Conservation (phyloP, 441 rosid species). For the Populus hybrid region DNA sequence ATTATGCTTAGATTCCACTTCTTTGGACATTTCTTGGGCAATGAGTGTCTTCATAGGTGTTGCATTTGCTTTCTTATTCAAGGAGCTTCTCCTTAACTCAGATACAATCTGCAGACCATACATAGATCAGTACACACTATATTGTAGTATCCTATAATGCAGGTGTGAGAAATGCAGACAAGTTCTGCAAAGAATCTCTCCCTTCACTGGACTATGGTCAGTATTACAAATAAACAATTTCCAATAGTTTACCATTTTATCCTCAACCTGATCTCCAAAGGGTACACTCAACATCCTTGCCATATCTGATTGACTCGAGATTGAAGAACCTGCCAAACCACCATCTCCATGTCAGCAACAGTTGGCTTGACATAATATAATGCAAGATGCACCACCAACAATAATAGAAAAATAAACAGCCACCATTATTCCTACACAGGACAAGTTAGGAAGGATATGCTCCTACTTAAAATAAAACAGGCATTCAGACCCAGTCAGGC, state of each 20-base stretch:
- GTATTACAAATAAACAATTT: constrained; percentile 3
- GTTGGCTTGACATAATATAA: constrained; percentile 9
- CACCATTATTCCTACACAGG: neutral
- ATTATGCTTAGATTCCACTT: constrained; percentile 49
- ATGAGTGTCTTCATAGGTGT: constrained; percentile 85
- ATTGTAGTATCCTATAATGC: constrained; percentile 19
- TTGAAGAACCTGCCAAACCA: constrained; percentile 59
- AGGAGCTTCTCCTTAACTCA: constrained; percentile 64
- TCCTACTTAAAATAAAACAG: neutral
- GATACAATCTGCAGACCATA: constrained; percentile 50
- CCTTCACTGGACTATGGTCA: constrained; percentile 14
- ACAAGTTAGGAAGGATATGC: neutral
- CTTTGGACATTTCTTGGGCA: constrained; percentile 84
- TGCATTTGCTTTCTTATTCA: constrained; percentile 47
- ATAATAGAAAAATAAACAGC: neutral
- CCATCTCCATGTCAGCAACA: constrained; percentile 32
- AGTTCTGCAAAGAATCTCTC: constrained; percentile 14
- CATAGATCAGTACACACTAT: constrained; percentile 18
- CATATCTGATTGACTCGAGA: constrained; percentile 65
- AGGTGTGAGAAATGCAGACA: constrained; percentile 12
- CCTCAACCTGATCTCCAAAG: constrained; percentile 54
- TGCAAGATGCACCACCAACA: neutral
- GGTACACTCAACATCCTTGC: constrained; percentile 46
- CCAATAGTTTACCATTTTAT: constrained; percentile 50
- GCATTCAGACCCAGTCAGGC: neutral